These are phyloP conservation scores for Myriosclerotinia curreyana DNA, from an alignment of 2,329 filamentous ascomycete species.

Conservation along the genomic window DNA sequence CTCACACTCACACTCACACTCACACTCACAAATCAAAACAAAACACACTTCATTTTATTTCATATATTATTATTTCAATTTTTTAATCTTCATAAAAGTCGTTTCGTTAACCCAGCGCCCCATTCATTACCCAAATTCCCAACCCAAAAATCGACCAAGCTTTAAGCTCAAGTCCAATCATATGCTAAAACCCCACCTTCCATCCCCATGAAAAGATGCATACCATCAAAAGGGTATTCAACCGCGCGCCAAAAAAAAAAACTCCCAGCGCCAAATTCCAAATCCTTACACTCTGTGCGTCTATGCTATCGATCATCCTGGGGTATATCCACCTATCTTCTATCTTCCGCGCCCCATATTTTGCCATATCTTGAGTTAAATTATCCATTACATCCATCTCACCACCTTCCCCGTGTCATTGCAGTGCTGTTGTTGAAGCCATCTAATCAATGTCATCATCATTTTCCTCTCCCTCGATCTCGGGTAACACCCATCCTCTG, in stretches of 20 bases:
- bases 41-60: not conserved
- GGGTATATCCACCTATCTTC: constrained; percentile 12
- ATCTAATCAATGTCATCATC: constrained; percentile 19
- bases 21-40: not conserved
- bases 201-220: not conserved
- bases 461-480: constrained; percentile 19
- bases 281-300: constrained; percentile 4
- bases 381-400: constrained; percentile 7
- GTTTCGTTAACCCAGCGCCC: not conserved
- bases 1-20: not conserved
- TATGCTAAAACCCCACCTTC: constrained; percentile 5
- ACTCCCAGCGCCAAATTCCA: constrained; percentile 2
- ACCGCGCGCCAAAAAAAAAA: constrained; percentile 19
- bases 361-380: not conserved
- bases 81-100: constrained; percentile 6
- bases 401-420: not conserved
- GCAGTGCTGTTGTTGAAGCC: not conserved
- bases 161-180: constrained; percentile 8
- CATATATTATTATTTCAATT: not conserved
- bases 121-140: not conserved
- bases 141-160: not conserved
- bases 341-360: constrained; percentile 11
- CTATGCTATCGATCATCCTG: constrained; percentile 13
- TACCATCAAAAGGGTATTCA: constrained; percentile 1
- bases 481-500: constrained; percentile 58